Conservation (phyloP, 257 asterid genomes). For the Gentiana dahurica region DNA sequence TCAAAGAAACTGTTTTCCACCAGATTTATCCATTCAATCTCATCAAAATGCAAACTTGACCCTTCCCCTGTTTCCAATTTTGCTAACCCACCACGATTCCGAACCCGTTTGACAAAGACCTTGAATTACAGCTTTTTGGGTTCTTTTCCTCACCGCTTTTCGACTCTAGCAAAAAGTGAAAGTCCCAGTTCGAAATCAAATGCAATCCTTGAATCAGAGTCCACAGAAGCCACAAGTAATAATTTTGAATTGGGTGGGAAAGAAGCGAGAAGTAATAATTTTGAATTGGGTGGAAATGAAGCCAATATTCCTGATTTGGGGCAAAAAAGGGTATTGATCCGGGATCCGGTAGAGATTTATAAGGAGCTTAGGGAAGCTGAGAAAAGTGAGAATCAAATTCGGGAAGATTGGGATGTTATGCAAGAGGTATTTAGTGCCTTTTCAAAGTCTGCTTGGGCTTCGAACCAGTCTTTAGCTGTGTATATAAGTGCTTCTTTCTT, state of each 20-base stretch:
- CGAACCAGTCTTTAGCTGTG: constrained; percentile 71
- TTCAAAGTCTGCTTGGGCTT: constrained; percentile 70
- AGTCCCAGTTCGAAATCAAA: background rate
- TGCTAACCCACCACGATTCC: constrained; percentile 10
- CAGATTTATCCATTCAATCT: constrained; percentile 20
- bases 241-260: constrained; percentile 19
- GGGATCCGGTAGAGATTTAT: constrained; percentile 62
- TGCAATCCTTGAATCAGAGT: constrained; percentile 11
- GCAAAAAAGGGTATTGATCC: constrained; percentile 16
- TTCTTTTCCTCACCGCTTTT: constrained; percentile 21
- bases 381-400: constrained; percentile 19
- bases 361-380: constrained; percentile 34
- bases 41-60: constrained; percentile 17
- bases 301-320: constrained; percentile 7
- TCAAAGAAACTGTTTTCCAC: constrained; percentile 21
- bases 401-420: constrained; percentile 44
- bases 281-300: constrained; percentile 20
- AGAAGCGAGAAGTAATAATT: constrained; percentile 3
- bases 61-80: constrained; percentile 10
- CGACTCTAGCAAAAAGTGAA: constrained; percentile 22
- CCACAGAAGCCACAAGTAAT: constrained; percentile 1
- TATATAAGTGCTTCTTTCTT: constrained; percentile 74
- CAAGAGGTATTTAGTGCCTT: constrained; percentile 44
- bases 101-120: constrained; percentile 10
- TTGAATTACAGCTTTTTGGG: constrained; percentile 9